Evolutionary conservation across 371 early-diverging fungal species (phyloP).

Genomic region (Zopfochytrium polystomum): DNA sequence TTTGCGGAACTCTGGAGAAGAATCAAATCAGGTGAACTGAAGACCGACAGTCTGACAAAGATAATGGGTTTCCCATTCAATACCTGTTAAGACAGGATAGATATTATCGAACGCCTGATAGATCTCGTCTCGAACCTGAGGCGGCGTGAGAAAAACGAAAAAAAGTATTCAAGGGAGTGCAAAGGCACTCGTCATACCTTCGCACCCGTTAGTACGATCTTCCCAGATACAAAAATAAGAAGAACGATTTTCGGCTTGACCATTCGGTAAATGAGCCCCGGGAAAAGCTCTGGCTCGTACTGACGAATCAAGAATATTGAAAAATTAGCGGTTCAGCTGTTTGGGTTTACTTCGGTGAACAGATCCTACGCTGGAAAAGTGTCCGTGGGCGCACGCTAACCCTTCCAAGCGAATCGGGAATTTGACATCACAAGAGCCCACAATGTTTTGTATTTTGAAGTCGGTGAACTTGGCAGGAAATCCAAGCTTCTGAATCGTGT

Average conservation of each 20-base stretch:
- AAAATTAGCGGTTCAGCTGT: not conserved
- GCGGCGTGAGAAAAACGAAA: not conserved
- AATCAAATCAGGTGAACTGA: too few species aligned
- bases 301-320: conserved; percentile 30
- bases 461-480: conserved; percentile 98
- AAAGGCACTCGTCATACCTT: conserved; percentile 74
- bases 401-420: conserved; percentile 99
- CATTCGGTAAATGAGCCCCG: conserved; percentile 99
- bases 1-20: too few species aligned
- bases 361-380: conserved; percentile 87
- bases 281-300: conserved; percentile 99
- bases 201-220: conserved; percentile 99
- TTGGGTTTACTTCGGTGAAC: not conserved
- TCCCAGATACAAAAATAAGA: conserved; percentile 99
- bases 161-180: not conserved
- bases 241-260: conserved; percentile 99
- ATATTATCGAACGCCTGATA: conserved; percentile 99
- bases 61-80: too few species aligned
- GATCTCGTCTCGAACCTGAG: conserved; percentile 91
- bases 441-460: conserved; percentile 99
- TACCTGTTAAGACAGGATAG: conserved; percentile 88
- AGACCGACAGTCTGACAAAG: too few species aligned
- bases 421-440: conserved; percentile 99
- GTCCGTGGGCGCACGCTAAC: conserved; percentile 96
- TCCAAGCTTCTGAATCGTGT: conserved; percentile 99